Evolutionary conservation across 345 rosid genomes (phyloP).

Genomic region (Aurinia saxatilis): DNA sequence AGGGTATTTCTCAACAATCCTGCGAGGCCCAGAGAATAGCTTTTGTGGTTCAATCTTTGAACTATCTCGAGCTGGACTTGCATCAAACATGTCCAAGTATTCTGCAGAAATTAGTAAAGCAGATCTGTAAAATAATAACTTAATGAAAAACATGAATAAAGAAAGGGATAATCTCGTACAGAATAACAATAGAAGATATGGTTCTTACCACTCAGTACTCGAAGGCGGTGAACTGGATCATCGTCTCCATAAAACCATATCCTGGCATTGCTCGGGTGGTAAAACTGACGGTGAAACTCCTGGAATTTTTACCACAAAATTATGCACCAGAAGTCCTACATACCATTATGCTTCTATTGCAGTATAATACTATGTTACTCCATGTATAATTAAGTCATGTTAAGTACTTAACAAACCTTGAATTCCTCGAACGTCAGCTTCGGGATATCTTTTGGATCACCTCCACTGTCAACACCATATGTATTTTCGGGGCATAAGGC

Average conservation of each 20-base stretch:
- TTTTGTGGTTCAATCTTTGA: constrained; percentile 58
- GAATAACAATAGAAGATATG: background rate
- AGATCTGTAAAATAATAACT: background rate
- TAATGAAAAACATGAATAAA: background rate
- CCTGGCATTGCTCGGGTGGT: constrained; percentile 92
- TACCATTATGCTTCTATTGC: background rate
- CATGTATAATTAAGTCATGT: background rate
- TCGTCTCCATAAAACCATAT: constrained; percentile 98
- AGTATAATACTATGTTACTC: background rate
- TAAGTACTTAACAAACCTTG: constrained; percentile 36
- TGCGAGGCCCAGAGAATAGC: constrained; percentile 61
- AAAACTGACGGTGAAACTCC: constrained; percentile 85
- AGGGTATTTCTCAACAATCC: constrained; percentile 72
- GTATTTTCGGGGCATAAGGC: constrained; percentile 86
- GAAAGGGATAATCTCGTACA: background rate
- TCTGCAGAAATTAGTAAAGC: constrained; percentile 35
- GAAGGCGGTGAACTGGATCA: constrained; percentile 69
- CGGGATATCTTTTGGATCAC: constrained; percentile 89
- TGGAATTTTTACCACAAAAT: constrained; percentile 24
- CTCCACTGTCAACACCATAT: constrained; percentile 96
- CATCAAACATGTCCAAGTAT: constrained; percentile 70
- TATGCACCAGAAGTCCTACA: background rate
- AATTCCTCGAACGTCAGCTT: constrained; percentile 76
- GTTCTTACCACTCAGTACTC: constrained; percentile 64
- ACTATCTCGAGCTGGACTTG: constrained; percentile 54